Evolutionary conservation across 306 rosid genomes (phyloP), one percentile per base, ranked within the genome.

Genomic region (Abrus precatorius): DNA sequence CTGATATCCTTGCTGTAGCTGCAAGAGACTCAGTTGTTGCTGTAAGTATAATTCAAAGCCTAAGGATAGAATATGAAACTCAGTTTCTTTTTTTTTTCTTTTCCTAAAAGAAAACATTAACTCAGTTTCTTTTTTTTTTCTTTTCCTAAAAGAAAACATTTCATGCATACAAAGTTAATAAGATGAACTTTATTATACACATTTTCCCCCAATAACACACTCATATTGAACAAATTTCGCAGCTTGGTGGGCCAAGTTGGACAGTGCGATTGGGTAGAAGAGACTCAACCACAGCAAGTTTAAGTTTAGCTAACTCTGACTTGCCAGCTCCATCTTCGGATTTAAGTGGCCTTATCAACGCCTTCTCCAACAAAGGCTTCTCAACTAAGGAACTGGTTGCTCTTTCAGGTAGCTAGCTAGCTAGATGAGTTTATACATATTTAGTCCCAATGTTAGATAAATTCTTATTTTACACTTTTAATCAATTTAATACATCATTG

Each of bases 281-380:
- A 80, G 97, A 92, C 75, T 84, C 97, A 28, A 88, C 92, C 48
- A 86, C 92, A 13, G 87, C 97, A 55, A 92, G 92, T 81, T 70
- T 80, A 47, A 80, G 81, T 71, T 33, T 38, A 7, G 91, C 95
- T 4, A 89, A 86, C 77, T 65, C 88, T 27, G 77, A 89, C 65
- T 3, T 92, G 33, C 95, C 95, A 0, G 75, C 69, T 67, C 95
- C 93, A 0, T 0, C 36, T 1, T 75, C 38, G 33, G 75, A 79
- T 65, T 88, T 92, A 5, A 75, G 73, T 69, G 81, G 7, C 8
- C 93, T 92, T 9, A 75, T 80, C 28, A 7, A 69, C 62, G 5
- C 90, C 76, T 90, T 90, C 85, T 77, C 92, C 71, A 87, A 87
- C 65, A 90, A 89, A 75, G 89, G 91, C 20, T 89, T 92, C 69